These are phyloP conservation scores for Aspergillus asperescens DNA, from an alignment of 495 filamentous ascomycete species.

Conservation along the genomic window DNA sequence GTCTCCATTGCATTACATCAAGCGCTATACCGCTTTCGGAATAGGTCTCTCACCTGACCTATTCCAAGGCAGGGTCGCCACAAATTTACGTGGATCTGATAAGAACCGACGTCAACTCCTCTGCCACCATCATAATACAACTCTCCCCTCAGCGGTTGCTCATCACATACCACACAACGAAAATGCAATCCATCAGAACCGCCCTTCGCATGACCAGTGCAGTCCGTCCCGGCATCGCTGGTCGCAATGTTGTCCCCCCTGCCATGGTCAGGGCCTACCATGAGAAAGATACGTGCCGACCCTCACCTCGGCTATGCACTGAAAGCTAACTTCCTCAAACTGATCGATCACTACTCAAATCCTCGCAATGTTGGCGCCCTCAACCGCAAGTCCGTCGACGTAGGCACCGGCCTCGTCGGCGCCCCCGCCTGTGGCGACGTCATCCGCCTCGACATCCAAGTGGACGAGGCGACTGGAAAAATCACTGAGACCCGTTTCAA, in stretches of 20 bases:
- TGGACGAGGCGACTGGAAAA: slow-evolving; percentile 80
- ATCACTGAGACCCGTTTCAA: slow-evolving; percentile 97
- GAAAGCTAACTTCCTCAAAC: slow-evolving; percentile 11
- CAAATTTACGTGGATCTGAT: slow-evolving; percentile 12
- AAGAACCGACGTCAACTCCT: slow-evolving; percentile 14
- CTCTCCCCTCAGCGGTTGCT: not conserved
- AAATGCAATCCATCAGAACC: slow-evolving; percentile 15
- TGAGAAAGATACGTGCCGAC: slow-evolving; percentile 17
- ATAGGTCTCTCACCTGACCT: slow-evolving; percentile 10
- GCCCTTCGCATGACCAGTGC: slow-evolving; percentile 11
- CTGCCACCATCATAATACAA: slow-evolving; percentile 5
- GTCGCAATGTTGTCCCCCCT: slow-evolving; percentile 11
- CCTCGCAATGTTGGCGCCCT: slow-evolving; percentile 80
- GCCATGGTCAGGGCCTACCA: slow-evolving; percentile 14
- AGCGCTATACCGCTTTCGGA: not conserved
- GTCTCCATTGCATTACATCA: not conserved
- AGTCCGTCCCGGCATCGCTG: slow-evolving; percentile 10
- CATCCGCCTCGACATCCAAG: slow-evolving; percentile 98
- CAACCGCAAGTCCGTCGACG: slow-evolving; percentile 74
- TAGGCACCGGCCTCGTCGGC: slow-evolving; percentile 96
- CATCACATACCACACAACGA: slow-evolving; percentile 5
- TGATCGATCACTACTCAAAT: slow-evolving; percentile 18
- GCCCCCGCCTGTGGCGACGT: slow-evolving; percentile 89
- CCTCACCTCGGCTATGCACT: slow-evolving; percentile 8
- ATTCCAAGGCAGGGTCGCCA: slow-evolving; percentile 13